A percentile compares a stretch with the other conserved stretches of the same genome.
These are phyloP conservation scores for Monilinia fructicola DNA, from an alignment of 2,329 filamentous ascomycete genomes.

Conservation along the genomic window DNA sequence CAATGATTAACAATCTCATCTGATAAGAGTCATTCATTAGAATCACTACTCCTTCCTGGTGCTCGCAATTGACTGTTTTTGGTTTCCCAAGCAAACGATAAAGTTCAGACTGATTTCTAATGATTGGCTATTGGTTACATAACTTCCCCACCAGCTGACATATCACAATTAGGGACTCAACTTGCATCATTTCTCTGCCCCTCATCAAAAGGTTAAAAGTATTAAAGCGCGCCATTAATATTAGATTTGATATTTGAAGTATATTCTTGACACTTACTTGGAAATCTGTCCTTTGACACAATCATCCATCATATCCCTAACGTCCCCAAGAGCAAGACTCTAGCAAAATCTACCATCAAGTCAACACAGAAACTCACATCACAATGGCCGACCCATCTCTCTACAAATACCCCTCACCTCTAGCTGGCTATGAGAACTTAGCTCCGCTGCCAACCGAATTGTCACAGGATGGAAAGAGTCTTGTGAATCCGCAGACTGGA, in stretches of 20 bases:
- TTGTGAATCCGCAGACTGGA: constrained; percentile 63
- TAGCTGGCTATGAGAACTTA: constrained; percentile 51
- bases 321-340: not conserved
- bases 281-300: not conserved
- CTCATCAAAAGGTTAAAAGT: not conserved
- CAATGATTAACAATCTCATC: no score
- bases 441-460: constrained; percentile 47
- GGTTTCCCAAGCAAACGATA: no score
- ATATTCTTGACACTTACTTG: not conserved
- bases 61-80: no score
- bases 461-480: constrained; percentile 73
- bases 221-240: not conserved
- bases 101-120: not conserved
- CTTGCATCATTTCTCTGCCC: constrained; percentile 5
- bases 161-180: not conserved
- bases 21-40: no score
- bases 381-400: constrained; percentile 51
- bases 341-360: not conserved
- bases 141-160: not conserved
- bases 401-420: constrained; percentile 53
- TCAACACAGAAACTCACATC: not conserved
- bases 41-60: no score
- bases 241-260: not conserved
- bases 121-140: not conserved
- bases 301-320: no score